These are phyloP conservation scores for Alloteropsis semialata DNA, from an alignment of 176 grass and related monocot genomes.

Conservation along the genomic window DNA sequence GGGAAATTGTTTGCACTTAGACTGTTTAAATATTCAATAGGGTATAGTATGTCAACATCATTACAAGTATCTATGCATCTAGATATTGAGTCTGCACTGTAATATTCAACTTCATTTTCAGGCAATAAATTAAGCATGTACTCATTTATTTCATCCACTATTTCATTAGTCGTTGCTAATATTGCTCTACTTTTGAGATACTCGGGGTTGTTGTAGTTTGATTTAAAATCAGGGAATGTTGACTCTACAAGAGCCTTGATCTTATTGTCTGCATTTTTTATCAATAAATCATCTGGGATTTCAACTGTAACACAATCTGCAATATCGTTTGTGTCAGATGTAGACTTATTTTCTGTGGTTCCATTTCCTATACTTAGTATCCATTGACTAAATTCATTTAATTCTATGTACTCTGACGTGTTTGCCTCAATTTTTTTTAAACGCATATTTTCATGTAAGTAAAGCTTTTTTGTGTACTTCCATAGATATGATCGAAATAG, in stretches of 20 bases:
- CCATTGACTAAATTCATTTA: not conserved
- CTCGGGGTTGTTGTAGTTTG: not conserved
- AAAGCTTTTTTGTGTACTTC: not conserved
- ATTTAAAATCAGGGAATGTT: not conserved
- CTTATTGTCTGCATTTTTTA: not conserved
- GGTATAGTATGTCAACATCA: too few relatives aligned
- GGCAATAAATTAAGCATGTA: not conserved
- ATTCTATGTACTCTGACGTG: not conserved
- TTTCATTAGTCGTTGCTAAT: not conserved
- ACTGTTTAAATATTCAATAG: not conserved
- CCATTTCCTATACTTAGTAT: not conserved
- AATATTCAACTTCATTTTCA: not conserved
- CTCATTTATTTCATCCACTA: not conserved
- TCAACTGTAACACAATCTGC: not conserved
- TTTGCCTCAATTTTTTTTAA: not conserved
- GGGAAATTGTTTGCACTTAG: not conserved
- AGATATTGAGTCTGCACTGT: not conserved
- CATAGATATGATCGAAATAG: not conserved
- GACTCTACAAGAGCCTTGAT: not conserved
- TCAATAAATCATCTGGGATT: not conserved
- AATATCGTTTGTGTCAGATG: not conserved
- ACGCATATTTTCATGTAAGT: not conserved
- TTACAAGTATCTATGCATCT: not conserved
- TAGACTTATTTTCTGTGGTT: not conserved
- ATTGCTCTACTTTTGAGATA: not conserved